Conservation (phyloP, 805 yeast species). For the Myxozyma monticola region DNA sequence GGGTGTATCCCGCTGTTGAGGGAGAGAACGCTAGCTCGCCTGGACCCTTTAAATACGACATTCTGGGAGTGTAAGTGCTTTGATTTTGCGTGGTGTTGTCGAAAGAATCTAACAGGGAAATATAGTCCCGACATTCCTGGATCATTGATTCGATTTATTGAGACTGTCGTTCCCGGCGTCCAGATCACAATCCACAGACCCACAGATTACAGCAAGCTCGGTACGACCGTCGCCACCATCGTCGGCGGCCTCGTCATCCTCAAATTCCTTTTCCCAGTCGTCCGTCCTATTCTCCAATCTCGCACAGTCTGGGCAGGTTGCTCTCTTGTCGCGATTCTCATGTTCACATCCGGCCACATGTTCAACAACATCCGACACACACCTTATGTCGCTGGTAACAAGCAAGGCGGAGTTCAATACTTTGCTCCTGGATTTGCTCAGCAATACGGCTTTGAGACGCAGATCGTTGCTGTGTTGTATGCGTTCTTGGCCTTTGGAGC, state of each 20-base stretch:
- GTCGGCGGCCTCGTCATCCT: not conserved
- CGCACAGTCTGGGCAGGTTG: slow-evolving; percentile 61
- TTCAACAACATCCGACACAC: slow-evolving; percentile 79
- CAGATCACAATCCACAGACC: slow-evolving; percentile 38
- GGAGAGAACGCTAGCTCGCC: slow-evolving; percentile 36
- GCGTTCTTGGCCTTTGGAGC: slow-evolving; percentile 64
- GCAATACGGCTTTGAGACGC: slow-evolving; percentile 89
- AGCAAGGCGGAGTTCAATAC: slow-evolving; percentile 50
- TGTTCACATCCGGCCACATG: slow-evolving; percentile 90
- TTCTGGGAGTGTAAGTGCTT: slow-evolving; percentile 32
- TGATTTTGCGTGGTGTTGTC: no score
- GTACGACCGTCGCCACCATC: slow-evolving; percentile 18
- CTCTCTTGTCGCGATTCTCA: slow-evolving; percentile 60
- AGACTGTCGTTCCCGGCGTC: slow-evolving; percentile 11
- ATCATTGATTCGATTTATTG: slow-evolving; percentile 18
- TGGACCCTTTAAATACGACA: slow-evolving; percentile 30
- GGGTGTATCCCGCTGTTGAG: slow-evolving; percentile 56
- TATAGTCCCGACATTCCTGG: slow-evolving; percentile 18
- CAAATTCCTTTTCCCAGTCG: slow-evolving; percentile 19
- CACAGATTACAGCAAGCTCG: slow-evolving; percentile 35
- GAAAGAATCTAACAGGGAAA: slow-evolving; percentile 2
- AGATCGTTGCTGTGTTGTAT: slow-evolving; percentile 64
- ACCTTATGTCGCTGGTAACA: slow-evolving; percentile 50
- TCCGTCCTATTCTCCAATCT: slow-evolving; percentile 23
- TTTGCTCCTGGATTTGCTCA: slow-evolving; percentile 65